Base-by-base conservation (phyloP, 768 basidiomycete genomes). In the Pisolithus albus region DNA sequence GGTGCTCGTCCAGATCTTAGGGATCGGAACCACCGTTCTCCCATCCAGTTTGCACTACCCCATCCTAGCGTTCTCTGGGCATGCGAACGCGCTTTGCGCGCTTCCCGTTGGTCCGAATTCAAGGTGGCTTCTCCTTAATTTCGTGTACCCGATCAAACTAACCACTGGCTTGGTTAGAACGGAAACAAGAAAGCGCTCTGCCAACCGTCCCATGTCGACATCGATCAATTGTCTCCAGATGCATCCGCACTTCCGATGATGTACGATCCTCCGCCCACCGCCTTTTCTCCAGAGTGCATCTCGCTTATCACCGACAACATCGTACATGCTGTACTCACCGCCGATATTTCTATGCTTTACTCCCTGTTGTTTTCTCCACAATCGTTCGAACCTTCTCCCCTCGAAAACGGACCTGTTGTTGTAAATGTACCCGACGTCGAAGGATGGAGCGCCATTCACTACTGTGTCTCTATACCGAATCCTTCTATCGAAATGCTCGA, bases 401-500 rank as follows among this genome's bases (percentile, higher is more conserved):
- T 59, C 38, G 62, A 64, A 45, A 58, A 56, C 46, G 59, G 60
- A 41, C 76, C 79, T 18, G 54, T 76, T 58, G 78, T 89, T 54
- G 80, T 89, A 60, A 90, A 90, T 69, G 62, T 75, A 52, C 80
- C 80, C 28, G 86, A 89, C 61, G 59, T 72, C 6, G 73, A 77
- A 46, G 87, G 86, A 46, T 88, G 87, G 84, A 82, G 83, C 56
- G 73, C 82, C 50, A 75, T 89, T 46, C 88, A 90, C 58, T 74
- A 88, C 59, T 86, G 83, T 61, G 81, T 76, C 50, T 75, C 79
- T 52, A 71, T 72, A 46, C 66, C 70, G 48, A 66, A 69, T 21
- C 86, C 84, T 3, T 84, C 80, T 11, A 68, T 79, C 40, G 75
- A 82, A 50, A 71, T 83, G 49, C 72, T 89, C 52, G 86, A 90